These are phyloP conservation scores for Mallotus repandus DNA, from an alignment of 441 rosid species.

Conservation along the genomic window DNA sequence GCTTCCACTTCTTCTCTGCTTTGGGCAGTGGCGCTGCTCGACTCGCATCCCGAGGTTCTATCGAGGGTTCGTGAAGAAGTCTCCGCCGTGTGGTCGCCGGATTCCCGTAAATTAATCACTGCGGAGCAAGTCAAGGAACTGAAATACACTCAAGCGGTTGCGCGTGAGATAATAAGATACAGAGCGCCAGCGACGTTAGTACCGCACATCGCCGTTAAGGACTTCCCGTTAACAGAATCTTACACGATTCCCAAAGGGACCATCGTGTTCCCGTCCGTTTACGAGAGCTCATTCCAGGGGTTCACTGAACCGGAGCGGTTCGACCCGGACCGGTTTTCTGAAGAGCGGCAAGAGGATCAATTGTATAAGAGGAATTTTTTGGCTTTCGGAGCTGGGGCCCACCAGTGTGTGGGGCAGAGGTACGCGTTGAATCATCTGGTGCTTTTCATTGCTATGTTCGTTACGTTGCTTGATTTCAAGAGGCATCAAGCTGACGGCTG, in stretches of 20 bases:
- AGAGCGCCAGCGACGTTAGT: slow-evolving; percentile 78
- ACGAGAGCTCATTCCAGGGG: slow-evolving; percentile 79
- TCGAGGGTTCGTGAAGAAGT: slow-evolving; percentile 63
- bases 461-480: slow-evolving; percentile 51
- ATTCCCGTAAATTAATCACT: slow-evolving; percentile 47
- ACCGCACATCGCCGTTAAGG: slow-evolving; percentile 61
- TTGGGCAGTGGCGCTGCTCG: slow-evolving; percentile 74
- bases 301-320: slow-evolving; percentile 67
- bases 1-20: slow-evolving; percentile 84
- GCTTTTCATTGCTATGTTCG: slow-evolving; percentile 69
- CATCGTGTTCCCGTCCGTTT: slow-evolving; percentile 76
- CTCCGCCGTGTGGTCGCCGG: slow-evolving; percentile 61
- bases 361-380: slow-evolving; percentile 52
- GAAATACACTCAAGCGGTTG: slow-evolving; percentile 80
- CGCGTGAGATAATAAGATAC: slow-evolving; percentile 74
- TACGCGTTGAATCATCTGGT: slow-evolving; percentile 76
- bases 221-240: slow-evolving; percentile 56
- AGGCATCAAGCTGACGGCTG: slow-evolving; percentile 57
- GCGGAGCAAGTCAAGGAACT: slow-evolving; percentile 59
- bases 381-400: slow-evolving; percentile 83
- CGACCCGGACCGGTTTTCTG: slow-evolving; percentile 80
- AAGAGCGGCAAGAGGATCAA: slow-evolving; percentile 57
- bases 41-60: slow-evolving; percentile 62
- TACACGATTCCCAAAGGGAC: slow-evolving; percentile 76
- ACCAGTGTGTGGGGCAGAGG: slow-evolving; percentile 92